Base-by-base conservation (phyloP, 495 filamentous ascomycete genomes). In the Hyaloscypha bicolor region DNA sequence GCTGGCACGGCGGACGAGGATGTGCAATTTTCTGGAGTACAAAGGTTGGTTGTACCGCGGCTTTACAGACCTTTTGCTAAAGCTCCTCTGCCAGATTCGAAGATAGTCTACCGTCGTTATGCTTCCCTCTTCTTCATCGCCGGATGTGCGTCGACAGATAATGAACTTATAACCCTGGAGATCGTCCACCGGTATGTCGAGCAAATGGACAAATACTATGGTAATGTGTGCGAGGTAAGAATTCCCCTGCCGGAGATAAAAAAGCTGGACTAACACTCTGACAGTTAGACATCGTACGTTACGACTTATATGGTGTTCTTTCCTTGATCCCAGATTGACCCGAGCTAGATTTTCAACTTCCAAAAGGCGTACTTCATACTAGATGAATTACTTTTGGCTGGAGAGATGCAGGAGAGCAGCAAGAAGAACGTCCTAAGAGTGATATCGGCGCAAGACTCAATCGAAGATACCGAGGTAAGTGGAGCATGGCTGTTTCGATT, bases 191-290 rank as follows among this genome's bases (percentile, higher is more conserved):
- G 95, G 72, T 98, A 97, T 77, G 95, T 98, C 59, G 95, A 99
- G 78, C 95, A 98, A 81, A 99, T 98, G 95, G 95, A 99, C 85
- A 99, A 98, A 77, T 99, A 98, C 84, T 99, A 99, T 76, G 95
- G 95, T 77, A 99, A 99, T 79, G 95, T 99, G 65, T 99, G 95
- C 87, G 96, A 99, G 65, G 59, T 73, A 51, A 45, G 57, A 51
- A 21, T 53, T 42, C 19, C 21, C 21, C n/a, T 33, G 11, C 6
- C 9, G 53, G 11, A 12, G n/a, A 48, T 48, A 1, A 4, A 19
- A 19, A 14, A 19, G 42, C 16, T 19, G 42, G 16, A 32, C 62
- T 66, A 52, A 66, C 61, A n/a, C 39, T 8, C 25, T 56, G 37
- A 21, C 55, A 70, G 82, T 83, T 99, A 71, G 95, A 99, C 74